A percentile compares a stretch with the other conserved stretches of the same genome.
Evolutionary conservation across 805 yeast genomes (phyloP).

Genomic region (Lipomyces japonicus): DNA sequence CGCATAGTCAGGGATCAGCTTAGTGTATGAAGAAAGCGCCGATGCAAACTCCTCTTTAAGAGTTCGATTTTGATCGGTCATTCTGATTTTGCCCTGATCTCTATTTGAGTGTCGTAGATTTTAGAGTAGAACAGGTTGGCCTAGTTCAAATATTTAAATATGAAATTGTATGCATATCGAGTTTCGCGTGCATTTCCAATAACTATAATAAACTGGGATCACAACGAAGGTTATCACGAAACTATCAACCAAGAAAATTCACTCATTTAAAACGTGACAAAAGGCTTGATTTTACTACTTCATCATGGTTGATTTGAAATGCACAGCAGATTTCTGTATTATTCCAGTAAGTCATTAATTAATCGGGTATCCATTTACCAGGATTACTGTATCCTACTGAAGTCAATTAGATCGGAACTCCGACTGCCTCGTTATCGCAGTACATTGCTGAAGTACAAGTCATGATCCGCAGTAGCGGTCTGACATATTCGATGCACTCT

Average conservation of each 20-base stretch:
- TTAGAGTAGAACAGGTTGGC: too few relatives aligned
- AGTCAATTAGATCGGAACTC: constrained; percentile 62
- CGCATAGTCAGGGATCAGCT: constrained; percentile 3
- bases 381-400: neutral
- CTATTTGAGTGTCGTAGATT: too few relatives aligned
- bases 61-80: constrained; percentile 8
- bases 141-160: too few relatives aligned
- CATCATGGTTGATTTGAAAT: constrained; percentile 34
- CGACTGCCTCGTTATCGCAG: constrained; percentile 71
- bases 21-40: constrained; percentile 13
- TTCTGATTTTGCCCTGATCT: too few relatives aligned
- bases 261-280: too few relatives aligned
- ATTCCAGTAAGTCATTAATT: constrained; percentile 58
- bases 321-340: constrained; percentile 82
- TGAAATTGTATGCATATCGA: too few relatives aligned
- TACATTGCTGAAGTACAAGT: constrained; percentile 70
- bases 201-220: too few relatives aligned
- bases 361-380: neutral
- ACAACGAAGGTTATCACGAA: too few relatives aligned
- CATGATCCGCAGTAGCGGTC: constrained; percentile 56
- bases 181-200: too few relatives aligned
- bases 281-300: too few relatives aligned
- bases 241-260: too few relatives aligned
- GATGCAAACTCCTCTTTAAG: constrained; percentile 19
- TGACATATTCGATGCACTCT: constrained; percentile 72